These are phyloP conservation scores for Penicillium sp. DNA, from an alignment of 2,329 filamentous ascomycete genomes.

Conservation along the genomic window DNA sequence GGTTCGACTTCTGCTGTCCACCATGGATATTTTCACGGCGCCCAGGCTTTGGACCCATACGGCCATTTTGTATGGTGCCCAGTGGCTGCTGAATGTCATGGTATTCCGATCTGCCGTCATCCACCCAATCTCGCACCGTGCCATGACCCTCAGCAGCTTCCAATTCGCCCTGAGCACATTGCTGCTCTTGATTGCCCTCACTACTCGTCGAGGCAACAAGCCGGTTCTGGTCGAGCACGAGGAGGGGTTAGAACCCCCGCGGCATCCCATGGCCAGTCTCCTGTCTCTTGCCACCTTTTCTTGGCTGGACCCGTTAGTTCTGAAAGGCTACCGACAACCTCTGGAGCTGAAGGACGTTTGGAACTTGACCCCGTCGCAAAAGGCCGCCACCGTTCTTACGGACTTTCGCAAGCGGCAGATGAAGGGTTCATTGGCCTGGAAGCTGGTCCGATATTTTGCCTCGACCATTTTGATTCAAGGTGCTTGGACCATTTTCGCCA, in stretches of 20 bases:
- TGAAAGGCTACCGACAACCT: constrained; percentile 80
- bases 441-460: constrained; percentile 83
- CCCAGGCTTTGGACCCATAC: constrained; percentile 91
- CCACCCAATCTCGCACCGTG: constrained; percentile 64
- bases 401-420: constrained; percentile 84
- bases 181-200: constrained; percentile 72
- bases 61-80: constrained; percentile 72
- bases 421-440: constrained; percentile 73
- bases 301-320: constrained; percentile 88
- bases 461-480: constrained; percentile 72
- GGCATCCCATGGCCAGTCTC: constrained; percentile 81
- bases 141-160: constrained; percentile 64
- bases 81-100: constrained; percentile 75
- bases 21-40: constrained; percentile 62
- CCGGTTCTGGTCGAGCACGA: constrained; percentile 85
- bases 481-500: constrained; percentile 73
- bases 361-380: constrained; percentile 86
- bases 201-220: constrained; percentile 88
- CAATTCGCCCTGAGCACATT: constrained; percentile 75
- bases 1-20: constrained; percentile 66
- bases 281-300: constrained; percentile 83
- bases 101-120: constrained; percentile 84
- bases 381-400: constrained; percentile 74
- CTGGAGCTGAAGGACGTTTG: constrained; percentile 84
- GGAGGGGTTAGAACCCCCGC: constrained; percentile 79